These are phyloP conservation scores for Pisolithus marmoratus DNA, from an alignment of 768 basidiomycete species.

Conservation along the genomic window DNA sequence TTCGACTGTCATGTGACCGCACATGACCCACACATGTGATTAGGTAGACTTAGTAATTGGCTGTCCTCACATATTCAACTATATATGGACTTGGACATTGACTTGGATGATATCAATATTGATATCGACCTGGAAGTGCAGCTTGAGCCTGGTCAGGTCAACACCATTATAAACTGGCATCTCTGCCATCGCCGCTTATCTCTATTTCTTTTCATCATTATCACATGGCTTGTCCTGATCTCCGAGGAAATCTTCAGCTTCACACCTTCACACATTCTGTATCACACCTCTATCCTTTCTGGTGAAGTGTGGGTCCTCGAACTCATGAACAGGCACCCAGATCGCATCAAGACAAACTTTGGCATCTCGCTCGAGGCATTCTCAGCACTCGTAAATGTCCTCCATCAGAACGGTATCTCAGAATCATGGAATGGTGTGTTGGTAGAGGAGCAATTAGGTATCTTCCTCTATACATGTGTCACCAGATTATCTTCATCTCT, in stretches of 20 bases:
- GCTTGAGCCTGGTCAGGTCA: too few species aligned
- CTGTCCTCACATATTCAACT: too few species aligned
- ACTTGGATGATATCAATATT: too few species aligned
- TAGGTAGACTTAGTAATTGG: too few species aligned
- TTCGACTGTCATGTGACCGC: too few species aligned
- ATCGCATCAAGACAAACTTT: not conserved
- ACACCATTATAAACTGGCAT: too few species aligned
- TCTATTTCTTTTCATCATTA: too few species aligned
- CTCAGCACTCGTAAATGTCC: conserved; percentile 4
- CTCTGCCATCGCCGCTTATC: too few species aligned
- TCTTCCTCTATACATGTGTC: not conserved
- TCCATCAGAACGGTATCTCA: not conserved
- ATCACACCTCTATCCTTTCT: conserved; percentile 16
- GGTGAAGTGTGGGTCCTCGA: conserved; percentile 15
- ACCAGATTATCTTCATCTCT: not conserved
- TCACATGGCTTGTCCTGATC: too few species aligned
- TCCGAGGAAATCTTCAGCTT: not conserved
- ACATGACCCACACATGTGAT: too few species aligned
- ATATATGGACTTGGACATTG: too few species aligned
- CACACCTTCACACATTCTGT: not conserved
- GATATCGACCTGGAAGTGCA: too few species aligned
- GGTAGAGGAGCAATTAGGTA: not conserved
- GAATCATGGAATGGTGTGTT: not conserved
- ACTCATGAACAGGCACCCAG: not conserved
- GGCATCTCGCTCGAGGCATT: conserved; percentile 7